These are phyloP conservation scores for Cylindrotheca fusiformis DNA, from an alignment of 108 stramenopile species.

Conservation along the genomic window DNA sequence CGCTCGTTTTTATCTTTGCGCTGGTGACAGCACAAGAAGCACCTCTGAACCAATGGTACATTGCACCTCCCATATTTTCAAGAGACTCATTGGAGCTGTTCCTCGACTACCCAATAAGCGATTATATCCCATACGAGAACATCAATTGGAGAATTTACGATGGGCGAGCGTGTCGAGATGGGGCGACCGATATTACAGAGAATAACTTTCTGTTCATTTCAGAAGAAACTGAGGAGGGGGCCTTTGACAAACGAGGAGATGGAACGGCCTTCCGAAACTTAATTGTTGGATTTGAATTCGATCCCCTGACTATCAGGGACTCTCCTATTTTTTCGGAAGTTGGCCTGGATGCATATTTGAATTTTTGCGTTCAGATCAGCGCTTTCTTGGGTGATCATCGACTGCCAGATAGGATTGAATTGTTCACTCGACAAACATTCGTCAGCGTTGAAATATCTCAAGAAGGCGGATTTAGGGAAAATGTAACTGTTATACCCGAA, in stretches of 20 bases:
- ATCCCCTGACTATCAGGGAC: background rate
- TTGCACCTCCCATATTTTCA: constrained; percentile 4
- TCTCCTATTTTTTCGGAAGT: constrained; percentile 4
- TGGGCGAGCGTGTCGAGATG: background rate
- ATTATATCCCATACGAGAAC: constrained; percentile 3
- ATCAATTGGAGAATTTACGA: background rate
- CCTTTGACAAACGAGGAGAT: constrained; percentile 9
- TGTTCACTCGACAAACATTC: constrained; percentile 4
- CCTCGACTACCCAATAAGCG: constrained; percentile 5
- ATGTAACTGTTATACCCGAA: background rate
- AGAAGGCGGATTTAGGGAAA: constrained; percentile 13
- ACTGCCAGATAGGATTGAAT: background rate
- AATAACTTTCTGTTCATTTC: constrained; percentile 11
- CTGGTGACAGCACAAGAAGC: too few species aligned
- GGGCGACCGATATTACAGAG: background rate
- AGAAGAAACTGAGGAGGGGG: constrained; percentile 6
- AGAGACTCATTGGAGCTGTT: background rate
- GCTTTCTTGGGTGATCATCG: background rate
- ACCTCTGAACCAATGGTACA: constrained; percentile 5
- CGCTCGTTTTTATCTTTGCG: too few species aligned
- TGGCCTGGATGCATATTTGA: background rate
- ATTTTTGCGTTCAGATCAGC: constrained; percentile 3
- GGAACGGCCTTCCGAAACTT: background rate
- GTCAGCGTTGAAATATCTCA: background rate
- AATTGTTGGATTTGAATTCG: background rate